These are phyloP conservation scores for Saccharomyces jurei DNA, from an alignment of 805 yeast species.

Conservation along the genomic window DNA sequence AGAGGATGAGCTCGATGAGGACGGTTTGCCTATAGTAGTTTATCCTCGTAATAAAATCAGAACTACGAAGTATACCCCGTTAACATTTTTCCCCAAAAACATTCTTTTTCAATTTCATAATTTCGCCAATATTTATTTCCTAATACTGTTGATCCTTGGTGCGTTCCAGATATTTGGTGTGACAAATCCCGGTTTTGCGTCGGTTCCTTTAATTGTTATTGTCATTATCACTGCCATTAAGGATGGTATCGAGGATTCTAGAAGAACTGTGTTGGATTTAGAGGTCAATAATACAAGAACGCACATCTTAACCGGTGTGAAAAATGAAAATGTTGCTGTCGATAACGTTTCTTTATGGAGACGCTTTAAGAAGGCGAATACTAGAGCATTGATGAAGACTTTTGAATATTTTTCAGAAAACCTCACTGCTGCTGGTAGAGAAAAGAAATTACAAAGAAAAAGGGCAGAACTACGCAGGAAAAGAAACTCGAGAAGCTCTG, in stretches of 20 bases:
- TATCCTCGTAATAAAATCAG: constrained; percentile 88
- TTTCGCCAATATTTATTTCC: constrained; percentile 84
- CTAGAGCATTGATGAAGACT: constrained; percentile 25
- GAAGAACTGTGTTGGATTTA: constrained; percentile 63
- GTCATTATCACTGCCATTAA: constrained; percentile 66
- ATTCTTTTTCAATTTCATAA: constrained; percentile 72
- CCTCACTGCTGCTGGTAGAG: constrained; percentile 31
- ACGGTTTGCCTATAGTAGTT: constrained; percentile 46
- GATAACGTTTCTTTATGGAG: constrained; percentile 66
- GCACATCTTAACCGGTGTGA: constrained; percentile 49
- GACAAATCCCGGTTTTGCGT: constrained; percentile 63
- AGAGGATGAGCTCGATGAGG: constrained; percentile 46
- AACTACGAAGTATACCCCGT: constrained; percentile 91
- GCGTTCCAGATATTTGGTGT: constrained; percentile 73
- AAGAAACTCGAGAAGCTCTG: constrained; percentile 13
- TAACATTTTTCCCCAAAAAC: constrained; percentile 82
- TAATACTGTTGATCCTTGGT: constrained; percentile 71
- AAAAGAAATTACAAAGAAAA: constrained; percentile 26
- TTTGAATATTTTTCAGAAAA: constrained; percentile 22
- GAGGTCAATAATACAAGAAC: constrained; percentile 71
- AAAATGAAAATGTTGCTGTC: constrained; percentile 53
- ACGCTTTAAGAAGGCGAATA: constrained; percentile 49
- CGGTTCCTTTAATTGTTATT: constrained; percentile 75
- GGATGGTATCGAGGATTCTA: constrained; percentile 76
- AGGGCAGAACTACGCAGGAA: constrained; percentile 18